Percentiles rank a stretch among this genome's conserved stretches.
Conservation (phyloP, 129 eudicot genomes). For the Helichrysum umbraculigerum region DNA sequence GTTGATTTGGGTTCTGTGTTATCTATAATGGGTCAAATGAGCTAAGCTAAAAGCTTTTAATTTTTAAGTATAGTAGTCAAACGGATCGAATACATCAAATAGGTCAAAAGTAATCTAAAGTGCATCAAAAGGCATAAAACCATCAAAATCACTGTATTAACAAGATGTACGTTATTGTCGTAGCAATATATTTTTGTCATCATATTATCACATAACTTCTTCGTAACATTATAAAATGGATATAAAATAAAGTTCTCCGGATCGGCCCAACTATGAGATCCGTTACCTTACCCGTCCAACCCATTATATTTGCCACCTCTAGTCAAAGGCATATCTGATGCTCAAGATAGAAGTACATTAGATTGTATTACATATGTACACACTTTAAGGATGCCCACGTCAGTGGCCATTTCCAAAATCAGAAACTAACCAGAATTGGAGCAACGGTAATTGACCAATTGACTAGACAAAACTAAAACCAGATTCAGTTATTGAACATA, state of each 20-base stretch:
- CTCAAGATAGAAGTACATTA: neutral
- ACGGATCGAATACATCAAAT: neutral
- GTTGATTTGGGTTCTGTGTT: neutral
- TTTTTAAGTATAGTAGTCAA: neutral
- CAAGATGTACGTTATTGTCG: neutral
- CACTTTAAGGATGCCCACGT: neutral
- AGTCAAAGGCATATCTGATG: constrained; percentile 15
- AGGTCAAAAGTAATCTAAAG: neutral
- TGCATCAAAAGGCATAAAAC: neutral
- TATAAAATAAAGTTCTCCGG: neutral
- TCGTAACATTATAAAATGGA: neutral
- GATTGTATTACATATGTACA: neutral
- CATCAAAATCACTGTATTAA: neutral
- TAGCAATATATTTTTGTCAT: neutral
- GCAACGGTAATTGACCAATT: constrained; percentile 2
- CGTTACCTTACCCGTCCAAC: neutral
- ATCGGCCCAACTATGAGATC: neutral
- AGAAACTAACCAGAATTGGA: neutral
- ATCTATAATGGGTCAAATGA: neutral
- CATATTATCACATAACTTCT: neutral
- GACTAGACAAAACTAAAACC: constrained; percentile 13
- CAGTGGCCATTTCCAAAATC: neutral
- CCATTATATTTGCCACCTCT: neutral
- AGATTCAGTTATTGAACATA: neutral
- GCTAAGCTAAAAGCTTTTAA: neutral